A percentile compares a stretch with the other conserved stretches of the same genome.
These are phyloP conservation scores for Lecanicillium sp. DNA, from an alignment of 2,329 filamentous ascomycete species.

Conservation along the genomic window DNA sequence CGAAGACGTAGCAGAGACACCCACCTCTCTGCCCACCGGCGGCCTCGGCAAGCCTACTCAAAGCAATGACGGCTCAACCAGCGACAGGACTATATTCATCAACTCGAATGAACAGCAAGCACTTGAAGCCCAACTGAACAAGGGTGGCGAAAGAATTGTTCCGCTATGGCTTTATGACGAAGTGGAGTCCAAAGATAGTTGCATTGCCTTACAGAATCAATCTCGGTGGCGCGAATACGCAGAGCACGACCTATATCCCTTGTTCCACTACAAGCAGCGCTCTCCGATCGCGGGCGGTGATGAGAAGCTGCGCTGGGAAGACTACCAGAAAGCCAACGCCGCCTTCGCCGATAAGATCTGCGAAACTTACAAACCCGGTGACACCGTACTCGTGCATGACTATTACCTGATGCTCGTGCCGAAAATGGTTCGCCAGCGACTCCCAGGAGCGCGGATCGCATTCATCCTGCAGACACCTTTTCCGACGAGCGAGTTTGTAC, in stretches of 20 bases:
- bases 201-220: conserved; percentile 74
- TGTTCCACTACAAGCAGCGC: conserved; percentile 95
- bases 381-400: conserved; percentile 88
- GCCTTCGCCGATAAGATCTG: conserved; percentile 86
- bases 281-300: conserved; percentile 78
- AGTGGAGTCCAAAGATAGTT: conserved; percentile 57
- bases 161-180: conserved; percentile 88
- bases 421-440: conserved; percentile 75
- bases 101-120: conserved; percentile 61
- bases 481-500: conserved; percentile 90
- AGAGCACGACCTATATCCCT: conserved; percentile 83
- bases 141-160: conserved; percentile 67
- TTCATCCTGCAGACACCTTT: conserved; percentile 95
- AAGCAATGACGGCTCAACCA: conserved; percentile 42
- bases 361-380: conserved; percentile 82
- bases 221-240: conserved; percentile 82
- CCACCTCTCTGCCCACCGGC: conserved; percentile 23
- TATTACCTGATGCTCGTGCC: conserved; percentile 90
- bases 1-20: not conserved
- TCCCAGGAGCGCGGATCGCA: conserved; percentile 85
- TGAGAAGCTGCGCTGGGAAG: conserved; percentile 81
- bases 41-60: conserved; percentile 37
- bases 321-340: conserved; percentile 88
- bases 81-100: conserved; percentile 47
- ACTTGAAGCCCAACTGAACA: conserved; percentile 67